These are phyloP conservation scores for Medicago arabica DNA, from an alignment of 306 rosid genomes.

Conservation along the genomic window DNA sequence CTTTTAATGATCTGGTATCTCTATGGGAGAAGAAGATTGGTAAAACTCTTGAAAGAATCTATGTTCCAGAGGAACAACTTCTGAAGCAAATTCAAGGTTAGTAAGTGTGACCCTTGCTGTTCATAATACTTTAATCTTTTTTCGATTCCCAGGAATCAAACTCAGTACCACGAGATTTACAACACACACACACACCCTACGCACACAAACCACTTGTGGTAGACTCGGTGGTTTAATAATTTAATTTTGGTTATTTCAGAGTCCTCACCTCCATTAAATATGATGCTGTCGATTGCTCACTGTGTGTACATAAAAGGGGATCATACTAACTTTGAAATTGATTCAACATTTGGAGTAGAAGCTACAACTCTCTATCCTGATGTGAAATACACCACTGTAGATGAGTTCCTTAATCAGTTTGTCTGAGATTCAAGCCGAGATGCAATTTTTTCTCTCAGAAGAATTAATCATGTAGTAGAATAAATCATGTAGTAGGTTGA, in stretches of 20 bases:
- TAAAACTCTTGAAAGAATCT: slow-evolving; percentile 54
- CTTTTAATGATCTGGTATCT: slow-evolving; percentile 55
- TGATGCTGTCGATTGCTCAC: slow-evolving; percentile 49
- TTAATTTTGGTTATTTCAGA: slow-evolving; percentile 42
- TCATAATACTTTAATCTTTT: neutral
- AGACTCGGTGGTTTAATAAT: too few relatives aligned
- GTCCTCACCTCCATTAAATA: slow-evolving; percentile 50
- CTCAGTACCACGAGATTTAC: too few relatives aligned
- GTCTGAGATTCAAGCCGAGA: slow-evolving; percentile 32
- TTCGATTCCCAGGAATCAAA: too few relatives aligned
- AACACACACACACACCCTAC: too few relatives aligned
- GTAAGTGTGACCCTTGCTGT: neutral
- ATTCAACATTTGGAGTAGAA: slow-evolving; percentile 68
- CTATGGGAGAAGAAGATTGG: slow-evolving; percentile 64
- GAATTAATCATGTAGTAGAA: too few relatives aligned
- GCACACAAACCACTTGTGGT: too few relatives aligned
- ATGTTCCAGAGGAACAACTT: slow-evolving; percentile 47
- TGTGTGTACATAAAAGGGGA: slow-evolving; percentile 61
- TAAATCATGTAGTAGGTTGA: neutral
- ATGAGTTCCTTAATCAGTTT: slow-evolving; percentile 66
- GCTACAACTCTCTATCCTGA: slow-evolving; percentile 71
- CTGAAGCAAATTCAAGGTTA: slow-evolving; percentile 52
- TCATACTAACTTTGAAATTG: slow-evolving; percentile 73
- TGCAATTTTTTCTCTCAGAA: neutral
- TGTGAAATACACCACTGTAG: slow-evolving; percentile 70